Conservation (phyloP, 257 asterid genomes). For the Sherardia arvensis region DNA sequence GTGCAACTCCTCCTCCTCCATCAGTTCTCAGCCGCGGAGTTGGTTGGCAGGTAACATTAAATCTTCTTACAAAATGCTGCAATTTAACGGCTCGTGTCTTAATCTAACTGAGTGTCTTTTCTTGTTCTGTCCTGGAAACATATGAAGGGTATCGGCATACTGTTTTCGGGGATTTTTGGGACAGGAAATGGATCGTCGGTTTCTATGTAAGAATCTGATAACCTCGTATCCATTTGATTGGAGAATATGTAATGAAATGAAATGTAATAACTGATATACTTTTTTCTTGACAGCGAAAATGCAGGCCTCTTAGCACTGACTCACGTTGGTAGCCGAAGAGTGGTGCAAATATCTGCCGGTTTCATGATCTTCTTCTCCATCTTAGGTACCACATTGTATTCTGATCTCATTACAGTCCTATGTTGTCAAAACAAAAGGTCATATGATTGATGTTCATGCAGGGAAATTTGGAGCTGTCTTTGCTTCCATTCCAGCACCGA, state of each 20-base stretch:
- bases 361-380: slow-evolving; percentile 94
- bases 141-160: slow-evolving; percentile 72
- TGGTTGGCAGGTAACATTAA: slow-evolving; percentile 79
- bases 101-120: background rate
- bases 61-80: background rate
- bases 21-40: slow-evolving; percentile 92
- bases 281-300: slow-evolving; percentile 49
- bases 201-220: slow-evolving; percentile 54
- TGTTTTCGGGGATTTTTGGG: slow-evolving; percentile 77
- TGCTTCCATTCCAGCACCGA: slow-evolving; percentile 92
- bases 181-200: slow-evolving; percentile 90
- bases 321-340: slow-evolving; percentile 90
- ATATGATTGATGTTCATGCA: slow-evolving; percentile 13
- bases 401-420: background rate
- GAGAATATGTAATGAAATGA: background rate
- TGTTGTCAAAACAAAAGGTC: background rate
- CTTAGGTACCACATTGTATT: slow-evolving; percentile 41
- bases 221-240: background rate
- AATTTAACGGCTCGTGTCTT: background rate
- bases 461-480: slow-evolving; percentile 97
- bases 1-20: slow-evolving; percentile 94
- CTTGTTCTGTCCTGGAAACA: background rate
- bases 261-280: too few species aligned
- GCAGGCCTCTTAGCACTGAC: slow-evolving; percentile 87
- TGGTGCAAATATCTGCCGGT: slow-evolving; percentile 85